These are phyloP conservation scores for Vaccinium vitisidaea DNA, from an alignment of 148 eudicot species.

Conservation along the genomic window DNA sequence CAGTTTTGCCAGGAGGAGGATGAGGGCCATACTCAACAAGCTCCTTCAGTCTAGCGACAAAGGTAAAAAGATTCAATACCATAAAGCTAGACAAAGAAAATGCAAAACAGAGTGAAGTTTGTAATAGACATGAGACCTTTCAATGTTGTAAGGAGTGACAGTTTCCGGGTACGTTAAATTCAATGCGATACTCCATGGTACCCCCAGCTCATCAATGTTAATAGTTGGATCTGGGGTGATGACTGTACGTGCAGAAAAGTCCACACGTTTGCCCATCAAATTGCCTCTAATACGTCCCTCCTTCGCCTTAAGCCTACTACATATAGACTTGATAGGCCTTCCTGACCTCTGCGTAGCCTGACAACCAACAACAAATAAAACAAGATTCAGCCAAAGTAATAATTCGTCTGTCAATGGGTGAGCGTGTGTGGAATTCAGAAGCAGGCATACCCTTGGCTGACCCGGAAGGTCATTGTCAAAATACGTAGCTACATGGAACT, in stretches of 20 bases:
- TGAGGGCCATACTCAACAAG: constrained; percentile 99
- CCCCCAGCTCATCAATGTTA: constrained; percentile 93
- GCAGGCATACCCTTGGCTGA: constrained; percentile 77
- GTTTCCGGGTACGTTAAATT: constrained; percentile 99
- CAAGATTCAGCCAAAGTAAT: background rate
- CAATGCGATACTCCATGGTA: constrained; percentile 99
- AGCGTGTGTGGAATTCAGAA: background rate
- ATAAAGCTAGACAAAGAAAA: constrained; percentile 10
- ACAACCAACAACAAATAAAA: background rate
- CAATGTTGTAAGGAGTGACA: constrained; percentile 96
- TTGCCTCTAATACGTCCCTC: constrained; percentile 98
- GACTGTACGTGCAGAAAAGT: constrained; percentile 99
- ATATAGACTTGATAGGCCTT: constrained; percentile 95
- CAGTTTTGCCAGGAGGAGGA: constrained; percentile 99
- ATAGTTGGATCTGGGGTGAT: constrained; percentile 98
- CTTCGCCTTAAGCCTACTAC: constrained; percentile 95
- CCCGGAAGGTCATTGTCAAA: constrained; percentile 99
- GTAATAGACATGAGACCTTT: constrained; percentile 46
- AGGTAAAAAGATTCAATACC: background rate
- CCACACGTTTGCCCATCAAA: constrained; percentile 98
- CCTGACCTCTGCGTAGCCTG: constrained; percentile 99
- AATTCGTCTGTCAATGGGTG: background rate
- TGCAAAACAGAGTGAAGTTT: background rate
- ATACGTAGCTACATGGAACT: constrained; percentile 96
- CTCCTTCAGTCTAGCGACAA: constrained; percentile 70